Percentiles rank a stretch among this genome's conserved stretches.
phyloP scores from a whole-genome alignment of 169 alveolate species.

The Plasmodium malariae region DNA sequence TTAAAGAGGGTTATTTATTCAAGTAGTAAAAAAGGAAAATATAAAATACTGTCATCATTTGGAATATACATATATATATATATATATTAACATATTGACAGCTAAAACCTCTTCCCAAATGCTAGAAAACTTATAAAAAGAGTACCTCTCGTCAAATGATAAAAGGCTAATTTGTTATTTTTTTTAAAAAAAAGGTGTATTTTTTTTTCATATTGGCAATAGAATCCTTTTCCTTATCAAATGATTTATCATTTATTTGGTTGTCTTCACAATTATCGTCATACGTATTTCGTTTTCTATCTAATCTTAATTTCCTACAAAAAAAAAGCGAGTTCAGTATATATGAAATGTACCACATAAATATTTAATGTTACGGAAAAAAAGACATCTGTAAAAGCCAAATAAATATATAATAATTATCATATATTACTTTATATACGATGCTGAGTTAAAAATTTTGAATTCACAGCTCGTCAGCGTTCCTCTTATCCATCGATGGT shows the following conservation, averaged over 20 bases:
- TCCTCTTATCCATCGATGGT: slow-evolving; percentile 76
- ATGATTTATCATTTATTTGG: slow-evolving; percentile 56
- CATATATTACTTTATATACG: slow-evolving; percentile 54
- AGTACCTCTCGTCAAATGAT: too few species aligned
- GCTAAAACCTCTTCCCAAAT: too few species aligned
- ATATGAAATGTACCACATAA: not conserved
- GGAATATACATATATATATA: too few species aligned
- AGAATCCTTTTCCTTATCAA: slow-evolving; percentile 69
- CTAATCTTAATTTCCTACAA: slow-evolving; percentile 47
- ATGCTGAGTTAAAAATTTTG: slow-evolving; percentile 70
- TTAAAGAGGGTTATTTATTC: not conserved
- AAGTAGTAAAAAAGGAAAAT: not conserved
- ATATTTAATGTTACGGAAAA: not conserved
- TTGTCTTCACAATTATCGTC: slow-evolving; percentile 37
- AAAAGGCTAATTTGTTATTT: slow-evolving; percentile 67
- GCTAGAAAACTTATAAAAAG: too few species aligned
- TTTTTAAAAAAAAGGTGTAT: slow-evolving; percentile 71
- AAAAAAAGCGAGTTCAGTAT: not conserved
- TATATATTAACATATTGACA: too few species aligned
- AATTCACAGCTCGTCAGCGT: slow-evolving; percentile 73
- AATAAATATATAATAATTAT: slow-evolving; percentile 3
- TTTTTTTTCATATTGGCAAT: slow-evolving; percentile 51
- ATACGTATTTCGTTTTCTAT: slow-evolving; percentile 17
- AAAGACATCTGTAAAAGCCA: not conserved
- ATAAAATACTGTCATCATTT: too few species aligned